Conservation (phyloP, 1,284 basidiomycete species). For the Cystobasidiaceae sp. region DNA sequence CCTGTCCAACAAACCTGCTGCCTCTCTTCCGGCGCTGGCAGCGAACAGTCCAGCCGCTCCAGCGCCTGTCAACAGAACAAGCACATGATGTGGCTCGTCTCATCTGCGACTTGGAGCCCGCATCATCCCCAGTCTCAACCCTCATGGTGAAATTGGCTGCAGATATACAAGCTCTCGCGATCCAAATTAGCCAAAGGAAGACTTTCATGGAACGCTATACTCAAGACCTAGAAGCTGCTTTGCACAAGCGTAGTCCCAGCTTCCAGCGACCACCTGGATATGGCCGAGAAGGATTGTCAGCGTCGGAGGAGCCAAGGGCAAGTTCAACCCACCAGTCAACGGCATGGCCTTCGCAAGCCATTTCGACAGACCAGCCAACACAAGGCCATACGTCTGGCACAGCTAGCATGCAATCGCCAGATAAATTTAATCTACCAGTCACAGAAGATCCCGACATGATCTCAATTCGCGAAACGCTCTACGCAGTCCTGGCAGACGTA, state of each 20-base stretch:
- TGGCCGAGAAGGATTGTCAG: neutral
- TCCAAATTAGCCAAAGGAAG: slow-evolving; percentile 11
- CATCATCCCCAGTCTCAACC: slow-evolving; percentile 2
- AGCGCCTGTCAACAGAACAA: slow-evolving; percentile 1
- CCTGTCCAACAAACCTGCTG: slow-evolving; percentile 3
- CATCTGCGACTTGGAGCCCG: slow-evolving; percentile 22
- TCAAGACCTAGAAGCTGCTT: slow-evolving; percentile 8
- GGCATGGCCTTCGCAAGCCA: neutral
- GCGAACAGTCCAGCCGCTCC: neutral
- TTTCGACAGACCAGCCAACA: neutral
- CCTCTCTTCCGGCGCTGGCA: slow-evolving; percentile 14
- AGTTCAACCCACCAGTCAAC: too few species aligned
- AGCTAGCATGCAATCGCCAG: neutral
- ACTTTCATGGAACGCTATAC: slow-evolving; percentile 18
- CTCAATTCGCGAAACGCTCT: slow-evolving; percentile 14
- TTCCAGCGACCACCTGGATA: neutral
- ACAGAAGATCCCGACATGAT: neutral
- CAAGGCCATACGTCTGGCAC: neutral
- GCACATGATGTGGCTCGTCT: slow-evolving; percentile 18
- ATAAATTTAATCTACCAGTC: neutral
- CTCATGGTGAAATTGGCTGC: slow-evolving; percentile 13
- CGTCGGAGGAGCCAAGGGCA: neutral
- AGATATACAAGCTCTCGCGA: slow-evolving; percentile 5
- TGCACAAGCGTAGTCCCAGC: neutral
- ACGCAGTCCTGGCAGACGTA: slow-evolving; percentile 20